Percentiles rank a stretch among this genome's conserved stretches.
These are phyloP conservation scores for Theobroma cacao DNA, from an alignment of 345 rosid genomes.

Conservation along the genomic window DNA sequence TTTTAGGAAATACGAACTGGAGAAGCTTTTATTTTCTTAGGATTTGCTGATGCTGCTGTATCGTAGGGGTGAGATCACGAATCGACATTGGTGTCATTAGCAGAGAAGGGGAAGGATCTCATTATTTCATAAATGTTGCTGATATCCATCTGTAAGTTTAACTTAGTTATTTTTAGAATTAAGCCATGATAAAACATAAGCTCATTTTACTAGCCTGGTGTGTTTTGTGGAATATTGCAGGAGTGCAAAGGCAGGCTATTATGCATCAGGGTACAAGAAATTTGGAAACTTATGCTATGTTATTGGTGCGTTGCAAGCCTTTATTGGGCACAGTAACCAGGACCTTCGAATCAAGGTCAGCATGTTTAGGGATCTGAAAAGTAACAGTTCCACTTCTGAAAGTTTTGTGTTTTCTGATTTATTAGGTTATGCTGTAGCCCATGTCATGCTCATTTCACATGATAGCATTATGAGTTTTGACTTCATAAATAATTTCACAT, in stretches of 20 bases:
- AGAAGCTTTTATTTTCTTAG: background rate
- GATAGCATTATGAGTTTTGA: constrained; percentile 4
- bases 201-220: constrained; percentile 14
- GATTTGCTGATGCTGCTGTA: constrained; percentile 21
- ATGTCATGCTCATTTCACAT: background rate
- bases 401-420: background rate
- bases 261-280: constrained; percentile 87
- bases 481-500: constrained; percentile 13
- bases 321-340: constrained; percentile 74
- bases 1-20: background rate
- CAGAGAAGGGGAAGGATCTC: constrained; percentile 50
- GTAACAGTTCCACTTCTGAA: background rate
- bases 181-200: background rate
- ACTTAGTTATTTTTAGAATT: constrained; percentile 18
- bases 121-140: constrained; percentile 91
- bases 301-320: constrained; percentile 84
- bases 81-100: constrained; percentile 74
- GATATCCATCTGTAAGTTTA: constrained; percentile 89
- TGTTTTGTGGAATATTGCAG: constrained; percentile 39
- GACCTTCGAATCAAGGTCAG: constrained; percentile 77
- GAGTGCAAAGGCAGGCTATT: constrained; percentile 96
- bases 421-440: background rate
- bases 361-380: background rate
- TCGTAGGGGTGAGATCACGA: constrained; percentile 63
- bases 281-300: constrained; percentile 86